Conservation (phyloP, 495 filamentous ascomycete genomes). For the Darksidea phi region DNA sequence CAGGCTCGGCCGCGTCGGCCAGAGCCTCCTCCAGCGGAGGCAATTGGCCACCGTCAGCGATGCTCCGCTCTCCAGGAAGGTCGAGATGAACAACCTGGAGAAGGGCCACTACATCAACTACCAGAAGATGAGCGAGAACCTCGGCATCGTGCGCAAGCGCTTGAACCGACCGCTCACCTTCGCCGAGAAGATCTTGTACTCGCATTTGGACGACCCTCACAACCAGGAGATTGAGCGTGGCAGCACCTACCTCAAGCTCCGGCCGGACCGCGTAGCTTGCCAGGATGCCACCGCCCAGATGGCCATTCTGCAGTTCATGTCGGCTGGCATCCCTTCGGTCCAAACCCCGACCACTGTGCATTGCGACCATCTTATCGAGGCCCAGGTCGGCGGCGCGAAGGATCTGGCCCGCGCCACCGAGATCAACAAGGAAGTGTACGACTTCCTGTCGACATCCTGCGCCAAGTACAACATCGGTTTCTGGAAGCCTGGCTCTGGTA, state of each 20-base stretch:
- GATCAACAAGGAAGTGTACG: conserved; percentile 99
- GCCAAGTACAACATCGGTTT: conserved; percentile 99
- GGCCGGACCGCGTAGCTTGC: conserved; percentile 97
- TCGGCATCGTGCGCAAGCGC: conserved; percentile 79
- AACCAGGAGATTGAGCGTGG: conserved; percentile 95
- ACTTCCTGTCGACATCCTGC: conserved; percentile 91
- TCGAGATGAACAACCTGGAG: conserved; percentile 77
- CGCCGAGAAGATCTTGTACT: conserved; percentile 99
- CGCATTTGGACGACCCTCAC: conserved; percentile 95
- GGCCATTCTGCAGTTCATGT: conserved; percentile 99
- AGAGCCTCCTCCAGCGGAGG: conserved; percentile 23
- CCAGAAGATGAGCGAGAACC: conserved; percentile 98
- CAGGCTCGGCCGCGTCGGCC: conserved; percentile 47
- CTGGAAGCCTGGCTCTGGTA: conserved; percentile 98
- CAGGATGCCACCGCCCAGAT: conserved; percentile 99
- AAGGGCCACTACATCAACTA: conserved; percentile 82
- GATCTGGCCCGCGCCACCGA: conserved; percentile 87
- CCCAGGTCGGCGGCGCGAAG: conserved; percentile 89
- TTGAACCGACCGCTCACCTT: conserved; percentile 91
- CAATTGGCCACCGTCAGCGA: conserved; percentile 60
- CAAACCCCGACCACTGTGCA: conserved; percentile 95
- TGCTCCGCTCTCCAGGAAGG: conserved; percentile 68
- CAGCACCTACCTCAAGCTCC: conserved; percentile 89
- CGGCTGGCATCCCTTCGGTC: conserved; percentile 89
- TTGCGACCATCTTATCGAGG: conserved; percentile 99